phyloP scores from a whole-genome alignment of 1,284 basidiomycete species.

The Sphaerobolus stellatus region DNA sequence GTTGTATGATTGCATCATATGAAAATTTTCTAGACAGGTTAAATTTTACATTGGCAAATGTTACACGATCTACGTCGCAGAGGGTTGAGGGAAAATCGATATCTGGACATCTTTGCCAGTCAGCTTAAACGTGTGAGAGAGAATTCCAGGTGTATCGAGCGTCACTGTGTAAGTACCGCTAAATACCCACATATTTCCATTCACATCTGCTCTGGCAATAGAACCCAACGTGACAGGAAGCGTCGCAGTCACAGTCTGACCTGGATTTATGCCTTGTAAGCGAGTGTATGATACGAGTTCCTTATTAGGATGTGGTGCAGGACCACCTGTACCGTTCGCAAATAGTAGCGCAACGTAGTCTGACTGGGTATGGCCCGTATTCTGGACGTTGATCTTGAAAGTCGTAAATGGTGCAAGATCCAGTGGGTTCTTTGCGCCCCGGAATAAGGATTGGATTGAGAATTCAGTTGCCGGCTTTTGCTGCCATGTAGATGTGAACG shows the following conservation, averaged over 20 bases:
- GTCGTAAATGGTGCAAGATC: constrained; percentile 50
- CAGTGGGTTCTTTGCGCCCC: constrained; percentile 24
- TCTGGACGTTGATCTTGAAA: constrained; percentile 47
- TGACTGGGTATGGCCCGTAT: constrained; percentile 48
- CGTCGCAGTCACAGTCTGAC: constrained; percentile 35
- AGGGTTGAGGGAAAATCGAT: constrained; percentile 37
- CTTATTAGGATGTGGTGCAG: constrained; percentile 52
- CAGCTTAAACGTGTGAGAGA: constrained; percentile 42
- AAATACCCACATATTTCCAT: constrained; percentile 48
- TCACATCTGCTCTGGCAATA: constrained; percentile 47
- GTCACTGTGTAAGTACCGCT: constrained; percentile 47
- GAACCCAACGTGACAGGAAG: constrained; percentile 49
- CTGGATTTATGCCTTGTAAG: constrained; percentile 40
- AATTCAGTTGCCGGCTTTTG: constrained; percentile 34
- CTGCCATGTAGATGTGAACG: constrained; percentile 43
- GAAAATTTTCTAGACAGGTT: no score
- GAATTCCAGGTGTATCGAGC: constrained; percentile 39
- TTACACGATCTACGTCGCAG: no score
- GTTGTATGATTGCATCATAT: no score
- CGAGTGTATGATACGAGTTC: constrained; percentile 51
- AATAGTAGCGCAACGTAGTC: constrained; percentile 59
- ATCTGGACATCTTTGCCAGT: constrained; percentile 42
- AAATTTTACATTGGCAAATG: no score
- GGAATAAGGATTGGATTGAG: constrained; percentile 42
- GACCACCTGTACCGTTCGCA: constrained; percentile 46